Percentiles rank a stretch among this genome's conserved stretches.
Conservation (phyloP, 225 moss, liverwort and hornwort species). For the Takakia lepidozioides region DNA sequence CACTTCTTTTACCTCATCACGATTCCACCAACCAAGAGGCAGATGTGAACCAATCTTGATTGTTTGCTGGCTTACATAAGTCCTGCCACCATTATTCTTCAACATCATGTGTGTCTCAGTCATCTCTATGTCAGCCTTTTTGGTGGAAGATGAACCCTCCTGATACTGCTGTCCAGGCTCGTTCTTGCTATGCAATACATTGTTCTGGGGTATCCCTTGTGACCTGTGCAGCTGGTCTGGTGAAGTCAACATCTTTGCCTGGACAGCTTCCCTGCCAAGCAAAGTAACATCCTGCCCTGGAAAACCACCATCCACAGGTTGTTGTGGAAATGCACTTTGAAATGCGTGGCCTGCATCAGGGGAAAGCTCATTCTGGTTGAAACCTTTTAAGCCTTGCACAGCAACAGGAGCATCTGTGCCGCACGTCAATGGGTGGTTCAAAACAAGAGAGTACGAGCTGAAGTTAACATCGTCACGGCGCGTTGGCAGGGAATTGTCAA, state of each 20-base stretch:
- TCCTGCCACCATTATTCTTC: too few species aligned
- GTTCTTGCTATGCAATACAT: too few species aligned
- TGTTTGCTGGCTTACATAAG: too few species aligned
- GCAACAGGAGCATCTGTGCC: constrained; percentile 64
- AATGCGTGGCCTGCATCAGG: constrained; percentile 18
- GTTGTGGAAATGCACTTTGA: constrained; percentile 41
- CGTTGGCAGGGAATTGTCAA: constrained; percentile 38
- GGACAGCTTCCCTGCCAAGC: too few species aligned
- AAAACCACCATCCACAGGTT: constrained; percentile 17
- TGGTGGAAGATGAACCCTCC: too few species aligned
- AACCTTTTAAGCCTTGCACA: constrained; percentile 70
- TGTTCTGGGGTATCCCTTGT: too few species aligned
- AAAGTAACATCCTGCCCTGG: constrained; percentile 6
- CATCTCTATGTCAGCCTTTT: background rate
- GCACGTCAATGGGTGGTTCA: constrained; percentile 62
- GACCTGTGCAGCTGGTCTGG: too few species aligned
- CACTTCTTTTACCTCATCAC: constrained; percentile 76
- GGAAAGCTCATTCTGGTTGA: constrained; percentile 10
- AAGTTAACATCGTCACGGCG: constrained; percentile 76
- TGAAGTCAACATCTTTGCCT: too few species aligned
- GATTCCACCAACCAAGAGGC: constrained; percentile 43
- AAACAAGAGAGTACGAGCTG: constrained; percentile 67
- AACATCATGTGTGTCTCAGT: constrained; percentile 5
- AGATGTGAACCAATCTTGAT: constrained; percentile 34
- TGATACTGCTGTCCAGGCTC: too few species aligned